Evolutionary conservation across 225 moss, liverwort and hornwort species (phyloP), one percentile per base, ranked within the genome.

Genomic region (Lunularia cruciata): DNA sequence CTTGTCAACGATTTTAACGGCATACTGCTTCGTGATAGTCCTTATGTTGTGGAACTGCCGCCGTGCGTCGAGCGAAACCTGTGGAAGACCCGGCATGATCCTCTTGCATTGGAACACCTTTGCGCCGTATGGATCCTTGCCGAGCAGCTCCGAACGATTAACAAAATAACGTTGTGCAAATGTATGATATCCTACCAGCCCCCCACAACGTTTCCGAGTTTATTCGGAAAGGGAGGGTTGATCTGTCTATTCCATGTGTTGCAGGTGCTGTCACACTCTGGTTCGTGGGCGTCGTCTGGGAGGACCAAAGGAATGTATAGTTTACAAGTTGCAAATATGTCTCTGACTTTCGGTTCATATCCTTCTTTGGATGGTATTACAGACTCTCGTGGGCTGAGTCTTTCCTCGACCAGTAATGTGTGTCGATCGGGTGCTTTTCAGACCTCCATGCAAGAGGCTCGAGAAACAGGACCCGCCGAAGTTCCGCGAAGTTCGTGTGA

Each of bases 281-380:
- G 51, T 51, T 67, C 67, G 35, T 52, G 67, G 5, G 67, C 67
- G 23, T 67, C 67, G 13, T 67, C 51, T 11, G 67, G 67, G n/a
- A 67, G 34, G 6, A 67, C 18, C 3, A 67, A 34, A 0, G 67
- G 67, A 37, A 67, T 67, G 37, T 36, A 52, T 5, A 51, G 52
- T 53, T 67, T 49, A 16, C 67, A 67, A 3, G 51, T 67, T 6
- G 52, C 67, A 16, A 52, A 67, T n/a, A 52, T 49, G 18, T 52
- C 67, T 27, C 3, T 67, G 49, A 22, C 36, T 23, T 67, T 67
- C 0, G 51, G 67, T 67, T 67, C 35, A 34, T 52, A 16, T 67
- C 53, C 22, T 67, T 67, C 52, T 38, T 67, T 28, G 67, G 67
- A 22, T 67, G 67, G 16, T 67, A 51, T 13, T 67, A 53, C 4